Evolutionary conservation across 2,329 filamentous ascomycete genomes (phyloP).

Genomic region (Fusarium sp.): DNA sequence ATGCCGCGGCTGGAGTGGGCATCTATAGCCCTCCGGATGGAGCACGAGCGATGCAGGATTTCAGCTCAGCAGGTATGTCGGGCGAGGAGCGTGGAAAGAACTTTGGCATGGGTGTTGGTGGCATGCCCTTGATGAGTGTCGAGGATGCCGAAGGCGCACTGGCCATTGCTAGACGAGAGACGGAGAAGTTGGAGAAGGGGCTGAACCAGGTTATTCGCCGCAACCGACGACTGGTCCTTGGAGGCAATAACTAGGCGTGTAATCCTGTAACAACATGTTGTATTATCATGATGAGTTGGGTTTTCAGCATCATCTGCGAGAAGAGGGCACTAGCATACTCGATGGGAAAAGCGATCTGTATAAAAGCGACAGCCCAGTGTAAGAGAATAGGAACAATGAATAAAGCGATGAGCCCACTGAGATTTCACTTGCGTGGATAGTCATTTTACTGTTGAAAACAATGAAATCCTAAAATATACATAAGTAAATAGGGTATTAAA

Average conservation of each 20-base stretch:
- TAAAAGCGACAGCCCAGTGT: neutral
- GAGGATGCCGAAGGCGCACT: constrained; percentile 71
- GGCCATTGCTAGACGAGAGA: constrained; percentile 65
- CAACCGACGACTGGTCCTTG: constrained; percentile 65
- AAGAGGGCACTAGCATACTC: neutral
- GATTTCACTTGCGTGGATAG: neutral
- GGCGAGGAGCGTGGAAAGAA: constrained; percentile 49
- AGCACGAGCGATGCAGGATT: constrained; percentile 50
- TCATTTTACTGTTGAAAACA: neutral
- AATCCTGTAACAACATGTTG: neutral
- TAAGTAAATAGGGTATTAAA: constrained; percentile 1
- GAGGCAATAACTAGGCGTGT: constrained; percentile 42
- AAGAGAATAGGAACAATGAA: neutral
- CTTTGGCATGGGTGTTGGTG: constrained; percentile 48
- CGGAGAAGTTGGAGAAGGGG: constrained; percentile 70
- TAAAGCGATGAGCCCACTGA: neutral
- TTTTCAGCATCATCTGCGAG: neutral
- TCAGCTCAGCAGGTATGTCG: constrained; percentile 46
- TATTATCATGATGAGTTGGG: neutral
- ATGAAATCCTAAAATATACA: neutral
- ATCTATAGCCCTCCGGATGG: constrained; percentile 56
- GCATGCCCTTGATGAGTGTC: constrained; percentile 68
- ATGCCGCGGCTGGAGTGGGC: constrained; percentile 57
- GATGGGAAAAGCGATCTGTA: neutral
- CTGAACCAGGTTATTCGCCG: constrained; percentile 69